phyloP scores from a whole-genome alignment of 371 early-diverging fungal species.

The Rhizomucor pusillus region DNA sequence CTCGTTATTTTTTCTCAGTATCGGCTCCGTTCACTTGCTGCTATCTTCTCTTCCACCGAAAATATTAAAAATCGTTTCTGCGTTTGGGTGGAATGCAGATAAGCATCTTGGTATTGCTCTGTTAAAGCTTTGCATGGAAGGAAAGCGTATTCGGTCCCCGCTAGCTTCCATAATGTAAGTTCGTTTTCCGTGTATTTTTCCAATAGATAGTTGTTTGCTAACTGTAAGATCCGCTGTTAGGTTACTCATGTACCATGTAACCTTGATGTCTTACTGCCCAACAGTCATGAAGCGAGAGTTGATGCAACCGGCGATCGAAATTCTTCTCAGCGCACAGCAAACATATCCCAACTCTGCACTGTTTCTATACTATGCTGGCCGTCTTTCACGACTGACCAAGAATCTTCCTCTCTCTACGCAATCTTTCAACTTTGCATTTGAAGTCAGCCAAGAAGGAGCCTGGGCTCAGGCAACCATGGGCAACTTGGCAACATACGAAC shows the following conservation, averaged over 20 bases:
- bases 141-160: slow-evolving; percentile 56
- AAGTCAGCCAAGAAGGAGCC: slow-evolving; percentile 48
- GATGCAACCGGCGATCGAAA: slow-evolving; percentile 52
- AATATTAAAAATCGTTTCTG: slow-evolving; percentile 50
- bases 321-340: slow-evolving; percentile 51
- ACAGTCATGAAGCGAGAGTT: slow-evolving; percentile 38
- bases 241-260: slow-evolving; percentile 46
- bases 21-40: slow-evolving; percentile 61
- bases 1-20: slow-evolving; percentile 2
- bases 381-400: slow-evolving; percentile 50
- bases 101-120: slow-evolving; percentile 58
- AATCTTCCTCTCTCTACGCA: slow-evolving; percentile 52
- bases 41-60: slow-evolving; percentile 59
- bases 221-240: slow-evolving; percentile 13
- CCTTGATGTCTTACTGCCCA: slow-evolving; percentile 50
- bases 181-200: too few species aligned
- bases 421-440: slow-evolving; percentile 48
- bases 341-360: slow-evolving; percentile 59
- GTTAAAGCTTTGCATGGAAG: slow-evolving; percentile 50
- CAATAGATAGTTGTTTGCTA: neutral
- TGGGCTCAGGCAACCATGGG: slow-evolving; percentile 55
- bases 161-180: slow-evolving; percentile 57
- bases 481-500: slow-evolving; percentile 57
- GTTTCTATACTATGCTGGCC: slow-evolving; percentile 58
- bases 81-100: slow-evolving; percentile 57